Conservation (phyloP, 345 rosid genomes). For the Lenwebbia sp. region DNA sequence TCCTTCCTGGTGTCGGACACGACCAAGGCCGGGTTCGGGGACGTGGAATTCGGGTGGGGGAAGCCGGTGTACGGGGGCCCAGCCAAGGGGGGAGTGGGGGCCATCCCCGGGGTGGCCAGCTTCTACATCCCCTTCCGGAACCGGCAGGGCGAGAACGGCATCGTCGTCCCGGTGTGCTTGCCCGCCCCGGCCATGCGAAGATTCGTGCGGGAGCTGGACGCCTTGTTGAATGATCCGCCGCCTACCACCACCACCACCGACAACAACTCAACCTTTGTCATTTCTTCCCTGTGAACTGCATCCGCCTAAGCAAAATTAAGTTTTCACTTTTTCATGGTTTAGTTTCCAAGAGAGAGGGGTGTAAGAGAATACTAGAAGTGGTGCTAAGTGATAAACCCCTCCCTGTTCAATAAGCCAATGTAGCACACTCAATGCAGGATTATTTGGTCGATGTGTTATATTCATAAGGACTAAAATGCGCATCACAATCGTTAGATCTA, state of each 20-base stretch:
- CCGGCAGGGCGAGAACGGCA: constrained; percentile 28
- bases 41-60: constrained; percentile 48
- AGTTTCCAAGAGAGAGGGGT: too few relatives aligned
- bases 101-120: constrained; percentile 28
- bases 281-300: constrained; percentile 6
- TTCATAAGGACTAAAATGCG: background rate
- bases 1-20: constrained; percentile 27
- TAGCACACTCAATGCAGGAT: background rate
- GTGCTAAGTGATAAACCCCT: too few relatives aligned
- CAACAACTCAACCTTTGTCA: background rate
- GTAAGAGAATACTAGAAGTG: too few relatives aligned
- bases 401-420: too few relatives aligned
- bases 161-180: constrained; percentile 31
- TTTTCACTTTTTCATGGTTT: background rate
- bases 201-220: constrained; percentile 26
- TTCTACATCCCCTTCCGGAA: constrained; percentile 15
- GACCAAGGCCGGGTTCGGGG: constrained; percentile 20
- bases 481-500: background rate
- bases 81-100: constrained; percentile 26
- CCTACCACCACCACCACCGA: too few relatives aligned
- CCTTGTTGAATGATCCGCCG: constrained; percentile 7
- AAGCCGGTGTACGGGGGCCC: constrained; percentile 38
- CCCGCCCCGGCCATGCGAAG: constrained; percentile 32
- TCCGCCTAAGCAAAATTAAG: background rate
- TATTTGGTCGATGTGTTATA: background rate